These are phyloP conservation scores for Moesziomyces antarcticus DNA, from an alignment of 1,284 basidiomycete species.

Conservation along the genomic window DNA sequence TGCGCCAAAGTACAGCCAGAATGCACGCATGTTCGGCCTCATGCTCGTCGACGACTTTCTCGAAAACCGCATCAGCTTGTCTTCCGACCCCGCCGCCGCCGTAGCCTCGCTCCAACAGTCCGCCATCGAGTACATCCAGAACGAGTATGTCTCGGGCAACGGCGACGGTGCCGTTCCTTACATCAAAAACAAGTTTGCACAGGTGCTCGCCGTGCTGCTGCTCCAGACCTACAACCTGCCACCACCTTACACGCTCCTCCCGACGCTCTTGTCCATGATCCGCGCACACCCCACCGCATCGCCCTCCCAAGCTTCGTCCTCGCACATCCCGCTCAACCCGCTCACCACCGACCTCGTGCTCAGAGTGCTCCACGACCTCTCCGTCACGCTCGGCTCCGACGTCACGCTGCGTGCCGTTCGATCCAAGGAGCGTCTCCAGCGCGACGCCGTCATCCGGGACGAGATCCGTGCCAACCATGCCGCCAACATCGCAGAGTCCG, in stretches of 20 bases:
- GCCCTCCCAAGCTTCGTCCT: slow-evolving; percentile 76
- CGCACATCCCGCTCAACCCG: slow-evolving; percentile 80
- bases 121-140: slow-evolving; percentile 58
- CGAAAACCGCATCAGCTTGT: slow-evolving; percentile 73
- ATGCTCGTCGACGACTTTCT: slow-evolving; percentile 86
- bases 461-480: slow-evolving; percentile 73
- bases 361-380: slow-evolving; percentile 65
- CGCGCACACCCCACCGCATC: slow-evolving; percentile 68
- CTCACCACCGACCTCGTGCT: slow-evolving; percentile 77
- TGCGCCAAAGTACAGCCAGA: slow-evolving; percentile 75
- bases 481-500: slow-evolving; percentile 83
- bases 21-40: slow-evolving; percentile 85
- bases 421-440: slow-evolving; percentile 60
- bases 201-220: slow-evolving; percentile 95
- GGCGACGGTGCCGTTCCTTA: slow-evolving; percentile 67
- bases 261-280: slow-evolving; percentile 65
- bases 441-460: slow-evolving; percentile 65
- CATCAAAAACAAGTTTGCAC: slow-evolving; percentile 95
- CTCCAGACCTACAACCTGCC: slow-evolving; percentile 89
- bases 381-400: slow-evolving; percentile 65
- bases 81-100: slow-evolving; percentile 51
- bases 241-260: slow-evolving; percentile 80
- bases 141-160: slow-evolving; percentile 58
- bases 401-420: slow-evolving; percentile 62
- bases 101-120: slow-evolving; percentile 63